Conservation (phyloP, 1,139 yeast genomes). For the Hansenula sp. region DNA sequence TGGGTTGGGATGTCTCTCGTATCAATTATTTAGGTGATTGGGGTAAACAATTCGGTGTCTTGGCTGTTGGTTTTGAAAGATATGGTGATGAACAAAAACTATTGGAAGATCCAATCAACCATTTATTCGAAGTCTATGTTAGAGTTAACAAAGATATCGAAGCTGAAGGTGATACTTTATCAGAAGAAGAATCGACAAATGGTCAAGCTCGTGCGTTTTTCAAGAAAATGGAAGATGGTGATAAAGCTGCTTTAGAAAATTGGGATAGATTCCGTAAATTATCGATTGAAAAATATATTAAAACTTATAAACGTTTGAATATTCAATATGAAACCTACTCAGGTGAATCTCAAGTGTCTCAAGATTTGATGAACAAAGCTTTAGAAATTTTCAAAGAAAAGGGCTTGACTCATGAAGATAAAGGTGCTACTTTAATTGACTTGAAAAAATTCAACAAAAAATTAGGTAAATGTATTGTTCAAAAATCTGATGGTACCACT, state of each 20-base stretch:
- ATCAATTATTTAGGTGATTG: constrained; percentile 97
- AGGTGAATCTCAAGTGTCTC: constrained; percentile 93
- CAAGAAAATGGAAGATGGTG: constrained; percentile 93
- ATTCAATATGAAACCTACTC: constrained; percentile 84
- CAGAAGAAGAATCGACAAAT: constrained; percentile 57
- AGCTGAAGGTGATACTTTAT: constrained; percentile 64
- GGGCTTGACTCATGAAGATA: constrained; percentile 77
- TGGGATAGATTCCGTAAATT: constrained; percentile 91
- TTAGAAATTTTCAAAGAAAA: constrained; percentile 59
- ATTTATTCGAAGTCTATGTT: constrained; percentile 92
- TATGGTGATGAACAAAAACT: constrained; percentile 80
- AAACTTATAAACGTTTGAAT: constrained; percentile 88
- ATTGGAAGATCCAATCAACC: constrained; percentile 82
- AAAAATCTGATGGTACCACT: constrained; percentile 95
- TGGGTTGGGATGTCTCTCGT: constrained; percentile 88
- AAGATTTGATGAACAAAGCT: constrained; percentile 67
- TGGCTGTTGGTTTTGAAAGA: constrained; percentile 87
- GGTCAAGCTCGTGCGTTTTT: constrained; percentile 86
- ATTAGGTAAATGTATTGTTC: constrained; percentile 89
- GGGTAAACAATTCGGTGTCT: constrained; percentile 98
- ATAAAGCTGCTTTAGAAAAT: constrained; percentile 66
- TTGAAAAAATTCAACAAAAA: constrained; percentile 84
- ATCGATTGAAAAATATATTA: constrained; percentile 81
- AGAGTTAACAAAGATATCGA: constrained; percentile 76
- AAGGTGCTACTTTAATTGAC: constrained; percentile 89